These are phyloP conservation scores for Linnemannia exigua DNA, from an alignment of 192 early-diverging fungal genomes.

Conservation along the genomic window DNA sequence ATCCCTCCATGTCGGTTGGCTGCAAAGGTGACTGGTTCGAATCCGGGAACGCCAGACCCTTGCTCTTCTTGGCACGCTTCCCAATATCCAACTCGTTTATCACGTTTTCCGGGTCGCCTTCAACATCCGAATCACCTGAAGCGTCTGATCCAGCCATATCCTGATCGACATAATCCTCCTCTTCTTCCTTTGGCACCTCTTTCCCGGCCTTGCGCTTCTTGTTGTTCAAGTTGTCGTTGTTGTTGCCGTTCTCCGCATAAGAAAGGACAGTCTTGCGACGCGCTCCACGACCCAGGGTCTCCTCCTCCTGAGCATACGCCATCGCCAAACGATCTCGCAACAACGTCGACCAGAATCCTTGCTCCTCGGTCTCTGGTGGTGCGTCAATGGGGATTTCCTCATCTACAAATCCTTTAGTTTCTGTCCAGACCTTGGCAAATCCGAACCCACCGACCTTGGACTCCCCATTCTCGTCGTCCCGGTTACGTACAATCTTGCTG, in stretches of 20 bases:
- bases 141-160: constrained; percentile 43
- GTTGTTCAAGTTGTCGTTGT: constrained; percentile 31
- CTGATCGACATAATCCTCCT: constrained; percentile 52
- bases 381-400: constrained; percentile 54
- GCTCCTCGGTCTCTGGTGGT: constrained; percentile 40
- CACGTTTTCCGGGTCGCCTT: constrained; percentile 27
- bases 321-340: constrained; percentile 46
- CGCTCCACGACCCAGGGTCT: constrained; percentile 43
- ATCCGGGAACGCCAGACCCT: background rate
- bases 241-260: constrained; percentile 54
- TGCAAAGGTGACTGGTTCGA: constrained; percentile 33
- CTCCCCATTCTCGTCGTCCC: constrained; percentile 51
- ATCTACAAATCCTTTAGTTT: constrained; percentile 60
- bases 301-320: constrained; percentile 46
- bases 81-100: constrained; percentile 33
- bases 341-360: constrained; percentile 55
- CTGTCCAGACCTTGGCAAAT: constrained; percentile 77
- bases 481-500: constrained; percentile 58
- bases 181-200: constrained; percentile 39
- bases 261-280: constrained; percentile 54
- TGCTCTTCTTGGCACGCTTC: constrained; percentile 34
- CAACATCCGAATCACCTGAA: constrained; percentile 32
- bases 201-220: constrained; percentile 55
- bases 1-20: constrained; percentile 23
- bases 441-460: constrained; percentile 63